phyloP scores from a whole-genome alignment of 2,329 filamentous ascomycete species.

The Raffaelea albimanens region DNA sequence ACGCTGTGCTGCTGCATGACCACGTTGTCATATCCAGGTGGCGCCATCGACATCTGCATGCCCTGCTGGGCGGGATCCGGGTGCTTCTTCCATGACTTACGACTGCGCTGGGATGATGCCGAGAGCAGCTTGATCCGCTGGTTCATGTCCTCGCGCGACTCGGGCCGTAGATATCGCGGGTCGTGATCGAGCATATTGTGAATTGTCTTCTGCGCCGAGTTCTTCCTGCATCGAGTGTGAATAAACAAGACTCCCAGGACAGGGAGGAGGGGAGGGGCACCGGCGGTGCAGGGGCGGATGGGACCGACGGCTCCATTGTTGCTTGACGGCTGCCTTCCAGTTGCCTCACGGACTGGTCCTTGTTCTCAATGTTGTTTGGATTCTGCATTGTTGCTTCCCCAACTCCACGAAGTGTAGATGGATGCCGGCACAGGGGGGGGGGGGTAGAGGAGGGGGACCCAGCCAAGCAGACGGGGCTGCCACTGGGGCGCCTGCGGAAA shows the following conservation, averaged over 20 bases:
- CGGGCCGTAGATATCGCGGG: constrained; percentile 46
- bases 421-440: too few relatives aligned
- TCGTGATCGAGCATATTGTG: constrained; percentile 48
- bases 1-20: background rate
- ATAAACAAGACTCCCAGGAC: background rate
- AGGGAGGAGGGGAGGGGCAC: too few relatives aligned
- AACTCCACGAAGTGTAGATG: too few relatives aligned
- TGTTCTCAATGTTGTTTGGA: too few relatives aligned
- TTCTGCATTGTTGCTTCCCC: too few relatives aligned
- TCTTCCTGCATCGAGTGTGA: constrained; percentile 31
- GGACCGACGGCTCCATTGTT: too few relatives aligned
- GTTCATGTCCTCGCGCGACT: constrained; percentile 39
- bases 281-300: too few relatives aligned
- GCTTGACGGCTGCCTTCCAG: too few relatives aligned
- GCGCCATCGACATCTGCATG: background rate
- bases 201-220: constrained; percentile 50
- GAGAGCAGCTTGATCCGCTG: constrained; percentile 36
- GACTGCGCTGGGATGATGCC: constrained; percentile 26
- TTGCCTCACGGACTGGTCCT: too few relatives aligned
- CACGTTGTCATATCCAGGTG: background rate
- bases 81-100: constrained; percentile 8
- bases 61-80: background rate
- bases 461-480: too few relatives aligned
- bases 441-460: too few relatives aligned
- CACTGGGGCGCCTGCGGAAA: too few relatives aligned